Base-by-base conservation (phyloP, 2,329 filamentous ascomycete genomes). In the Apiospora pterosperma region DNA sequence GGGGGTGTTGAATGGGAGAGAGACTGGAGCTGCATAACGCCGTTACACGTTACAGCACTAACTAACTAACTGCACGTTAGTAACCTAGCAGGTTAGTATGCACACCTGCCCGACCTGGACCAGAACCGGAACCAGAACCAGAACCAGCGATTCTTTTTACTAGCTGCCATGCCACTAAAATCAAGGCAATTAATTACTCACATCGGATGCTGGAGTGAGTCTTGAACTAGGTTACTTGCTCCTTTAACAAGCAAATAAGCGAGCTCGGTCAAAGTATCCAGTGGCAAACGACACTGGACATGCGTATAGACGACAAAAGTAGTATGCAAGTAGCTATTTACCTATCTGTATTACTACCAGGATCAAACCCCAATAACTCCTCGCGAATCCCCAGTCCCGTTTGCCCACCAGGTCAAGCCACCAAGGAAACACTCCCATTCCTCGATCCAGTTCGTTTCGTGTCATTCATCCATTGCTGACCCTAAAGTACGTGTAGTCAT, bases 21-120 rank as follows among this genome's bases (percentile, higher is more conserved):
- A n/a, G 48, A 34, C 3, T 55, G 25, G 16, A 34, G 28, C 28
- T 34, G 48, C 28, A 55, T 55, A 55, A n/a, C 48, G 48, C 48
- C 48, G 48, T 55, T 55, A 55, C 48, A 55, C 48, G 48, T 55
- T 55, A 55, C 48, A 55, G 48, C 48, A 11, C 48, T 55, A 55
- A n/a, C n/a, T n/a, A n/a, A n/a, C n/a, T n/a, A n/a, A n/a, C n/a
- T n/a, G n/a, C n/a, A n/a, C n/a, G n/a, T n/a, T n/a, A n/a, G n/a
- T n/a, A n/a, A n/a, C n/a, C n/a, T n/a, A n/a, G n/a, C n/a, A n/a
- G n/a, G n/a, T n/a, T n/a, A n/a, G 48, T 8, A 34, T 55, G 48
- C 48, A 55, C 19, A 55, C 28, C 19, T 55, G 48, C 48, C 48
- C 48, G 28, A 55, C 48, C 48, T 34, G 6, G 21, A 55, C 28